Evolutionary conservation across 2,329 filamentous ascomycete species (phyloP), one percentile per base, ranked within the genome.

Genomic region (Phyllachora maydis): DNA sequence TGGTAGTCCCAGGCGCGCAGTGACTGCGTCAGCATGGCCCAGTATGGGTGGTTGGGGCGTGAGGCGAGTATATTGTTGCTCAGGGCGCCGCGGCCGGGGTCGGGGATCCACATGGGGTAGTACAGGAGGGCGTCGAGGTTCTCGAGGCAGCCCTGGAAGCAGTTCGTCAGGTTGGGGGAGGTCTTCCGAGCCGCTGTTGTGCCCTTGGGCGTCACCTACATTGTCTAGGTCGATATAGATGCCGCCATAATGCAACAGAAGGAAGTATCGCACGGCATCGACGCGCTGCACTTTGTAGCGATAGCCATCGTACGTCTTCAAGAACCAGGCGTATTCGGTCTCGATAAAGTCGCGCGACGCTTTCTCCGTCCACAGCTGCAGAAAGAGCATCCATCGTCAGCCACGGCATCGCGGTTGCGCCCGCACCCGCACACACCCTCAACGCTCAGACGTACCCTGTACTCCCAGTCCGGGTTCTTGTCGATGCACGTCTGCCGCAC

Each of bases 201-300:
- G 11, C 8, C 12, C 14, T 11, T 13, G 21, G 11, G 18, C 2
- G 9, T 8, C n/a, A 23, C 26, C 12, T 14, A 34, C 32, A 22
- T 34, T 53, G 42, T 83, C 76, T 23, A 83, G 49, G 39, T 83
- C 76, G 31, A 83, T 68, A 45, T 83, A 83, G 26, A 81, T 69
- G 17, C 77, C 77, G 24, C 77, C 77, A 41, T 65, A 82, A 45
- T 77, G 65, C 23, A 67, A 59, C 16, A 85, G 56, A n/a, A 82
- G 59, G 41, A 83, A 83, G 50, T 82, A 83, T 23, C 76, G 63
- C 36, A 85, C 74, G 7, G 72, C 56, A 39, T 83, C 75, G 27
- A 75, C 72, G 29, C 74, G 65, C 47, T 82, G 71, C 32, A 83
- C 79, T 5, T 70, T 67, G 41, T 69, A 76, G 16, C 54, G 57